A percentile compares a stretch with the other conserved stretches of the same genome.
These are phyloP conservation scores for Vaccinium corymbosum DNA, from an alignment of 148 eudicot genomes.

Conservation along the genomic window DNA sequence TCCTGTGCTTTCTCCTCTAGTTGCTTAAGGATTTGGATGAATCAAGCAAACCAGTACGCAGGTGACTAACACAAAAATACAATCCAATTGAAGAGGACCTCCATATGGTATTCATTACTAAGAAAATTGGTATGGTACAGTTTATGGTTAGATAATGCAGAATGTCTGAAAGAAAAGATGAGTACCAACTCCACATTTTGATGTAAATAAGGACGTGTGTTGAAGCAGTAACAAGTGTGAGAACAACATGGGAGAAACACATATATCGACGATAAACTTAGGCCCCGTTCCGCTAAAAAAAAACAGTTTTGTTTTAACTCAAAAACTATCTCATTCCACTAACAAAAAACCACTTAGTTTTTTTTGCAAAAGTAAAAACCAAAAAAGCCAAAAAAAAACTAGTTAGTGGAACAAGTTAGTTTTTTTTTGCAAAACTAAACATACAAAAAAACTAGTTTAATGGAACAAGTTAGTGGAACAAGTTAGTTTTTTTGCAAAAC, in stretches of 20 bases:
- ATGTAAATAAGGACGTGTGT: neutral
- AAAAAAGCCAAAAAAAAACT: too few species aligned
- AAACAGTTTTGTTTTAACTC: too few species aligned
- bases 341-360: too few species aligned
- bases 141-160: neutral
- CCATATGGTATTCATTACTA: neutral
- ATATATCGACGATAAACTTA: neutral
- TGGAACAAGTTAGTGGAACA: too few species aligned
- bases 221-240: neutral
- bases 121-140: neutral
- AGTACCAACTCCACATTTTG: neutral
- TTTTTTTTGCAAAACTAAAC: too few species aligned
- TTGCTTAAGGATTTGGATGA: too few species aligned
- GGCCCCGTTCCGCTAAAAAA: too few species aligned
- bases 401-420: too few species aligned
- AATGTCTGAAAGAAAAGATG: neutral
- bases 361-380: too few species aligned
- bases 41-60: neutral
- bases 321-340: too few species aligned
- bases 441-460: too few species aligned
- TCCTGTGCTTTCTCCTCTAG: neutral
- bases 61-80: neutral
- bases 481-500: too few species aligned
- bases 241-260: neutral
- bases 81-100: neutral